A percentile compares a stretch with the other conserved stretches of the same genome.
Conservation (phyloP, 2,329 filamentous ascomycete genomes). For the Sordariomycetes sp. region DNA sequence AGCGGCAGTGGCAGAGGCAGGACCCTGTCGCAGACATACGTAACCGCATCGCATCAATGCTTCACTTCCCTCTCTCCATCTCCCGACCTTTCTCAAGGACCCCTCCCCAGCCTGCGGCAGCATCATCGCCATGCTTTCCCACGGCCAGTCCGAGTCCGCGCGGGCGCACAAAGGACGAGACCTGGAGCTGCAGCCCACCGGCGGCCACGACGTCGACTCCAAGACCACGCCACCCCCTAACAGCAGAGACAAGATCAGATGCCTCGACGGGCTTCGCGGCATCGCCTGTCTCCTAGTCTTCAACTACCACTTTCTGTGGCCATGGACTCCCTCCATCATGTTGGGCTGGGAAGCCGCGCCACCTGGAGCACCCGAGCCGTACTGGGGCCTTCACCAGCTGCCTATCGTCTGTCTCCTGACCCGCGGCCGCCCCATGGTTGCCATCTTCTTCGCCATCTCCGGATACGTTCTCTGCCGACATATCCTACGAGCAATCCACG, state of each 20-base stretch:
- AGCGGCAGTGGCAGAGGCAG: too few relatives aligned
- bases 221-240: not conserved
- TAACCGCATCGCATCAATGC: too few relatives aligned
- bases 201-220: not conserved
- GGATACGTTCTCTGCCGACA: conserved; percentile 31
- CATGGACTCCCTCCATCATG: conserved; percentile 19
- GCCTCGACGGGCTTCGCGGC: conserved; percentile 30
- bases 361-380: conserved; percentile 22
- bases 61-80: too few relatives aligned
- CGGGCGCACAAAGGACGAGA: not conserved
- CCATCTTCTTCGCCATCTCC: conserved; percentile 33
- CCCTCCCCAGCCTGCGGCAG: too few relatives aligned
- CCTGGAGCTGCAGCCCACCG: not conserved
- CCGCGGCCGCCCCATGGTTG: conserved; percentile 29
- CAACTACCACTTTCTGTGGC: conserved; percentile 11
- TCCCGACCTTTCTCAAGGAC: too few relatives aligned
- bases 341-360: conserved; percentile 27
- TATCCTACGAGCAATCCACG: conserved; percentile 24
- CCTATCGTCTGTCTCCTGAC: conserved; percentile 30
- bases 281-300: conserved; percentile 31
- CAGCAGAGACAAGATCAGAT: conserved; percentile 23
- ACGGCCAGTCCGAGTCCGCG: not conserved
- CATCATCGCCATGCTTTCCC: not conserved
- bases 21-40: too few relatives aligned
- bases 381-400: conserved; percentile 19